Percentiles rank a stretch among this genome's conserved stretches.
Conservation (phyloP, 352 stramenopile species). For the Globisporangium ultimum region DNA sequence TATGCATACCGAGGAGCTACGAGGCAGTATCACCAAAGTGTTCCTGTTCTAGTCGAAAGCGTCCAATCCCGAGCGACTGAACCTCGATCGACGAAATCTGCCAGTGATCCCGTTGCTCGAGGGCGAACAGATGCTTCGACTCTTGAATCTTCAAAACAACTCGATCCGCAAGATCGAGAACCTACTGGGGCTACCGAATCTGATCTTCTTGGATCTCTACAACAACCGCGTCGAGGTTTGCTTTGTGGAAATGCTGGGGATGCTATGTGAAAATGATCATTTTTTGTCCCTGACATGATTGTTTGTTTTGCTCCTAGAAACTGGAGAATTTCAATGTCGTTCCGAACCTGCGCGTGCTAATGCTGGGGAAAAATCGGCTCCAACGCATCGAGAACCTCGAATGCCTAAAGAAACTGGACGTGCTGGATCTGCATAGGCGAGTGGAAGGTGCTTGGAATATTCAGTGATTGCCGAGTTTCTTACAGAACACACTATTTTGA, state of each 20-base stretch:
- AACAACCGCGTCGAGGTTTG: slow-evolving; percentile 88
- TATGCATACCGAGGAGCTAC: neutral
- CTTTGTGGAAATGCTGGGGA: neutral
- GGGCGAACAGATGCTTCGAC: slow-evolving; percentile 82
- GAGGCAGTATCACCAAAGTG: neutral
- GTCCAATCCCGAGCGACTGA: slow-evolving; percentile 82
- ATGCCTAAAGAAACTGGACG: slow-evolving; percentile 86
- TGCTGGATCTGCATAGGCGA: slow-evolving; percentile 87
- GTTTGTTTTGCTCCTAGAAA: slow-evolving; percentile 24
- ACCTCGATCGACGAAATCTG: slow-evolving; percentile 85
- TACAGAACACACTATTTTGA: too few species aligned
- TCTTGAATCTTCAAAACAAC: slow-evolving; percentile 93
- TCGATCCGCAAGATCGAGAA: slow-evolving; percentile 83
- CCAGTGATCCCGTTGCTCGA: slow-evolving; percentile 82
- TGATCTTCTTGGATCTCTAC: slow-evolving; percentile 93
- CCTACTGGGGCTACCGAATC: slow-evolving; percentile 76
- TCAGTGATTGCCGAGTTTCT: too few species aligned
- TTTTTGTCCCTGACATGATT: neutral
- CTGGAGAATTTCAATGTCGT: slow-evolving; percentile 79
- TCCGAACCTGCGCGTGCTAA: slow-evolving; percentile 87
- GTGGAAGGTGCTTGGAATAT: neutral
- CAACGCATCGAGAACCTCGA: slow-evolving; percentile 82
- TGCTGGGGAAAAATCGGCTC: slow-evolving; percentile 89
- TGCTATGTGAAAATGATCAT: neutral
- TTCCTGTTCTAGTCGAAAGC: slow-evolving; percentile 38